phyloP scores from a whole-genome alignment of 2,329 filamentous ascomycete genomes.

The Parasarocladium wereldwijsianum region DNA sequence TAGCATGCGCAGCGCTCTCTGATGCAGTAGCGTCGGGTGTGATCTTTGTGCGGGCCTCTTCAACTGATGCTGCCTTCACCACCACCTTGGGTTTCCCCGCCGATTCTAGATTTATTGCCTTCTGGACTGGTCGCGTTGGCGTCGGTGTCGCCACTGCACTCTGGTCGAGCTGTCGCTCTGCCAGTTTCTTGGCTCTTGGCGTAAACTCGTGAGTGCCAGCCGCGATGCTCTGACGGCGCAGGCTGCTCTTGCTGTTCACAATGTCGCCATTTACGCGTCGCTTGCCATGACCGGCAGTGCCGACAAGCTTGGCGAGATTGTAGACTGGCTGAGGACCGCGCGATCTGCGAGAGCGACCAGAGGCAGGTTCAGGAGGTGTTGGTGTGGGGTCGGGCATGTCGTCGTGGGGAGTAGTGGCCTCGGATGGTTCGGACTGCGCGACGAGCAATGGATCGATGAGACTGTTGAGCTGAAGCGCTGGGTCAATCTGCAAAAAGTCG shows the following conservation, averaged over 20 bases:
- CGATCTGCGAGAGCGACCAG: conserved; percentile 38
- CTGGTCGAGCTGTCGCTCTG: not conserved
- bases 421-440: conserved; percentile 1
- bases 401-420: not conserved
- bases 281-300: conserved; percentile 46
- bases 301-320: conserved; percentile 48
- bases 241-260: conserved; percentile 23
- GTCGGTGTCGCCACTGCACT: not conserved
- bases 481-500: conserved; percentile 11
- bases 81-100: too few relatives aligned
- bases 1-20: too few relatives aligned
- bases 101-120: too few relatives aligned
- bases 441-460: conserved; percentile 7
- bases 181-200: too few relatives aligned
- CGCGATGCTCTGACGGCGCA: conserved; percentile 6
- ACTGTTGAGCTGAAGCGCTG: conserved; percentile 13
- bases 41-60: too few relatives aligned
- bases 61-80: too few relatives aligned
- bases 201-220: too few relatives aligned
- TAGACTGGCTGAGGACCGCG: conserved; percentile 46
- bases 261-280: conserved; percentile 36
- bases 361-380: conserved; percentile 11
- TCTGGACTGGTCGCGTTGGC: conserved; percentile 6
- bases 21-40: too few relatives aligned
- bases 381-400: conserved; percentile 4